Evolutionary conservation across 2,329 filamentous ascomycete species (phyloP), one percentile per base, ranked within the genome.

Genomic region (Chrysosporium queenslandicum): DNA sequence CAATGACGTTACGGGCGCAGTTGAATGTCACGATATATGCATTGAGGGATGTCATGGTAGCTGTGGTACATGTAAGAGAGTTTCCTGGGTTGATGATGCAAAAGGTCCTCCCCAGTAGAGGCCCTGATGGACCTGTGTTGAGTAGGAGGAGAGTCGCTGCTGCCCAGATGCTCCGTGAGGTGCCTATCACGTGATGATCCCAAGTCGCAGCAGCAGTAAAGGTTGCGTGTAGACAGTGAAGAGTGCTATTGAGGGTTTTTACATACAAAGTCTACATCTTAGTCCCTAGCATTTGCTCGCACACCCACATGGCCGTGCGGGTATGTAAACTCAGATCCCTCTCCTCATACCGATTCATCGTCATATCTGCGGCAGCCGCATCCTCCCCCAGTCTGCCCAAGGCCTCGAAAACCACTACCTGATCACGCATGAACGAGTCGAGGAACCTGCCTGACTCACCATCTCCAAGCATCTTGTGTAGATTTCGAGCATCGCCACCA

Each of bases 11-110:
- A 59, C 87, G 86, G 29, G 79, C 91, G 63, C 87, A 94, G 66
- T 97, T 97, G 74, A 92, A 95, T 9, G 90, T 94, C 50, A 95
- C 69, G 57, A 94, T 77, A 62, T 94, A 84, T 52, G 25, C 32
- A 21, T 40, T 43, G 18, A 50, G 48, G 9, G 39, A 42, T 14
- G 21, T 12, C 48, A 50, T 50, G 12, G 25, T 41, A 16, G 32
- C 4, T 16, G 6, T 9, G n/a, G 11, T 25, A 1, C 2, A 36
- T 27, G n/a, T 7, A 16, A 8, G 43, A 20, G 11, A 8, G n/a
- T 27, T 3, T n/a, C 7, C 14, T n/a, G 12, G 40, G 11, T 43
- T n/a, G 40, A 6, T 12, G 14, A 43, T 43, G 40, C n/a, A 29
- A 16, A 43, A 4, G 23, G n/a, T n/a, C 40, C 40, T 29, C 23